Evolutionary conservation across 345 rosid genomes (phyloP).

Genomic region (Acer negundo): DNA sequence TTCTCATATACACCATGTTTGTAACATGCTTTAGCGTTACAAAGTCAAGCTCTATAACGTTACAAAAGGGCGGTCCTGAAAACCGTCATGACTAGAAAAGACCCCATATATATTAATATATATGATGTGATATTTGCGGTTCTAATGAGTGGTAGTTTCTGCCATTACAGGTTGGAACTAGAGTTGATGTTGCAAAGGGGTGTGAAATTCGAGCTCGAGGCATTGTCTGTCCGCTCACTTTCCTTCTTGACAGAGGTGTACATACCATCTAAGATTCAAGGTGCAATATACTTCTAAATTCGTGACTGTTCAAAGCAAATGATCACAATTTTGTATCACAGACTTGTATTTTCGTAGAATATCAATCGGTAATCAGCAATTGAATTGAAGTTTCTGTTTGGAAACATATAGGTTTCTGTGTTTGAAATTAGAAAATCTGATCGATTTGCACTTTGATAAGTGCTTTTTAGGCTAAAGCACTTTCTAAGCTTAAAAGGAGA

Average conservation of each 20-base stretch:
- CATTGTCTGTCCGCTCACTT: conserved; percentile 73
- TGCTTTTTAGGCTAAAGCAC: no score
- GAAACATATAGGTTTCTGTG: neutral
- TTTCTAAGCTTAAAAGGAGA: no score
- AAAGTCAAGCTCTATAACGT: no score
- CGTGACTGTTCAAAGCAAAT: neutral
- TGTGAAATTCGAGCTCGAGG: conserved; percentile 93
- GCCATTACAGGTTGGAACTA: conserved; percentile 56
- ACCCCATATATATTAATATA: no score
- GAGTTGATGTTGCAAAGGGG: conserved; percentile 80
- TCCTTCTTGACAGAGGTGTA: conserved; percentile 76
- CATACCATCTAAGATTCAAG: conserved; percentile 72
- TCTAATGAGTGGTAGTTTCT: neutral
- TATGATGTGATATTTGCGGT: neutral
- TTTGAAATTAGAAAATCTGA: neutral
- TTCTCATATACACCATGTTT: no score
- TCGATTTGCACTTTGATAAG: neutral
- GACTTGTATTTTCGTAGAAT: no score
- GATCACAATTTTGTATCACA: neutral
- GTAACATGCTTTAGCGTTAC: no score
- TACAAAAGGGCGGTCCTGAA: no score
- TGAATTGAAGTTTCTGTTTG: neutral
- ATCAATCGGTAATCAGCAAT: no score
- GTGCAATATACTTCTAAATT: conserved; percentile 13
- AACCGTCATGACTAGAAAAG: no score